These are phyloP conservation scores for Boletus insuetus DNA, from an alignment of 768 basidiomycete genomes.

Conservation along the genomic window DNA sequence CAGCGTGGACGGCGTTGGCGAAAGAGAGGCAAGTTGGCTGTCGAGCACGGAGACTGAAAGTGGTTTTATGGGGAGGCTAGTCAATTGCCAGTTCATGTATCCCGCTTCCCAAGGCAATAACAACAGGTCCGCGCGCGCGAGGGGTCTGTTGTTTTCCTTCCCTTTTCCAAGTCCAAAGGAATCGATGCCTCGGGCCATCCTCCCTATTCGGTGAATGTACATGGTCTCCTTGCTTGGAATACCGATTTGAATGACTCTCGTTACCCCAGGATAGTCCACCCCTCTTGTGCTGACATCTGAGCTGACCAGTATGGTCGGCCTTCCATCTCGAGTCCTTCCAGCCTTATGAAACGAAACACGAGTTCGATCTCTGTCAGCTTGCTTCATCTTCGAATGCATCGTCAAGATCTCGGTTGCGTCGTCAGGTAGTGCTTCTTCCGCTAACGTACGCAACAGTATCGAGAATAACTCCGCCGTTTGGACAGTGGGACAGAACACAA, in stretches of 20 bases:
- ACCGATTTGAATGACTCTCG: slow-evolving; percentile 89
- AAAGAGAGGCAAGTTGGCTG: slow-evolving; percentile 9
- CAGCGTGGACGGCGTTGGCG: slow-evolving; percentile 8
- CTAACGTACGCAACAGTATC: slow-evolving; percentile 54
- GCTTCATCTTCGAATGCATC: slow-evolving; percentile 71
- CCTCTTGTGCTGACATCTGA: slow-evolving; percentile 90
- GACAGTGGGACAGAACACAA: slow-evolving; percentile 84
- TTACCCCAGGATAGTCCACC: slow-evolving; percentile 86
- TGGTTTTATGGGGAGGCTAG: slow-evolving; percentile 66
- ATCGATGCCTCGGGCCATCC: slow-evolving; percentile 70
- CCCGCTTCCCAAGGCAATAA: slow-evolving; percentile 76
- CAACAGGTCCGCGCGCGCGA: slow-evolving; percentile 68
- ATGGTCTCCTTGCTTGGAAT: slow-evolving; percentile 65
- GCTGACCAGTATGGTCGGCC: slow-evolving; percentile 66
- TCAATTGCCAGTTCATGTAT: slow-evolving; percentile 61
- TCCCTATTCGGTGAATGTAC: slow-evolving; percentile 84
- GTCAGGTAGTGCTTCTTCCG: slow-evolving; percentile 45
- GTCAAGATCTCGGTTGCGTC: slow-evolving; percentile 64
- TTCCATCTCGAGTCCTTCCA: slow-evolving; percentile 24
- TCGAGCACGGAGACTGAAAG: slow-evolving; percentile 34
- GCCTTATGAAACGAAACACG: slow-evolving; percentile 11
- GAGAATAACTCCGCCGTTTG: slow-evolving; percentile 79
- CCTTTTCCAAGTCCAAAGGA: slow-evolving; percentile 36
- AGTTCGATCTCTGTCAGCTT: slow-evolving; percentile 26
- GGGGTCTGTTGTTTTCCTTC: background rate